Evolutionary conservation across 1,284 basidiomycete species (phyloP), one percentile per base, ranked within the genome.

Genomic region (Kwoniella shivajii): DNA sequence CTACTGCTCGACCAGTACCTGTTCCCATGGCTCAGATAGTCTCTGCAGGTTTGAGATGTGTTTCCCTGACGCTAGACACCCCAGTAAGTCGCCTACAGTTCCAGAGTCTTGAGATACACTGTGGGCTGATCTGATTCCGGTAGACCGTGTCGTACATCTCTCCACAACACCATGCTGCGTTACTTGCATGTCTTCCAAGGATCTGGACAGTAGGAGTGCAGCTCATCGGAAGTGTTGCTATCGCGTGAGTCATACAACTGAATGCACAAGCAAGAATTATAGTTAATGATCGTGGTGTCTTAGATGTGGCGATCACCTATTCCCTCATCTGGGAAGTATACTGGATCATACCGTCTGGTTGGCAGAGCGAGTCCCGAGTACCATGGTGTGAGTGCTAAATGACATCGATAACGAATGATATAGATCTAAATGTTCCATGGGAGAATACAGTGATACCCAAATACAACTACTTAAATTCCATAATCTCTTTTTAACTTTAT

Each of bases 1-100:
- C 83, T 0, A 84, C 82, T 2, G 77, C 81, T 39, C 84, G 90
- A 16, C 84, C 89, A 7, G 86, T 94, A 1, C 82, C 84, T 42
- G 71, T 94, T 2, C 89, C 92, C 0, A 69, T 90, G 13, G 89
- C 89, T 6, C 67, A 71, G 46, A 59, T 81, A 11, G 69, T 79
- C 7, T 58, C 69, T 0, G 61, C 79, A 4, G 72, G 72, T 5
- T 59, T 78, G 6, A 67, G 72, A 43, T 74, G 78, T 30, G 68
- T 92, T 30, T 80, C 82, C 34, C 83, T 86, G 50, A 82, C 82
- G 1, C 69, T 69, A n/a, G 84, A 86, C 33, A 84, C 84, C 13
- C 78, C 82, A 60, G 84, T 80, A 60, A 29, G 74, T 66, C 14
- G n/a, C 38, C 38, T 41, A 18, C 45, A n/a, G n/a, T 45, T 7